Conservation (phyloP, 441 rosid genomes). For the Populus trichocarpa region DNA sequence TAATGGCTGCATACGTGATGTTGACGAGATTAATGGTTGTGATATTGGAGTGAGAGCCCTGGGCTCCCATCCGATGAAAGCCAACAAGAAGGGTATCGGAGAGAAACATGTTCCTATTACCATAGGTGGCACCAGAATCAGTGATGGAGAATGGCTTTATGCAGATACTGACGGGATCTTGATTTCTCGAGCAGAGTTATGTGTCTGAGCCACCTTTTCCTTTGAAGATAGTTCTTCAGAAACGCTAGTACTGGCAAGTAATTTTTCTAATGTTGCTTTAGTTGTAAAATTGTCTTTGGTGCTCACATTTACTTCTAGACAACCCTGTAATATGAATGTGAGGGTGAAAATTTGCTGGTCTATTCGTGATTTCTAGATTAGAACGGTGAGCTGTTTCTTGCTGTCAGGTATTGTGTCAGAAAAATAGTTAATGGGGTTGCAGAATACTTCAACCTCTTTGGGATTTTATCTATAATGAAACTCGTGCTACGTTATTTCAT, state of each 20-base stretch:
- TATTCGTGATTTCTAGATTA: constrained; percentile 5
- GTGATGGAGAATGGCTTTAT: constrained; percentile 86
- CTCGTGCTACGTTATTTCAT: background rate
- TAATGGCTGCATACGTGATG: constrained; percentile 88
- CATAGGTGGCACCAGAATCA: constrained; percentile 74
- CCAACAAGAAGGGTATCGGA: constrained; percentile 85
- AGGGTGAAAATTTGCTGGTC: background rate
- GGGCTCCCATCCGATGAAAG: constrained; percentile 90
- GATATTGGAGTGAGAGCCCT: constrained; percentile 93
- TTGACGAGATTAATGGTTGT: constrained; percentile 93
- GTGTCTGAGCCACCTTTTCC: constrained; percentile 33
- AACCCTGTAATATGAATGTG: background rate
- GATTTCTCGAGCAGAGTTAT: constrained; percentile 56
- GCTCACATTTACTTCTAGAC: background rate
- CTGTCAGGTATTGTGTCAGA: background rate
- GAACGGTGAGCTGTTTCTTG: background rate
- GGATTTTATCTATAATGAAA: background rate
- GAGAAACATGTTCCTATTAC: constrained; percentile 73
- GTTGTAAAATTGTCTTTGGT: background rate
- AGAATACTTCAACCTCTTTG: background rate
- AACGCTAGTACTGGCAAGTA: background rate
- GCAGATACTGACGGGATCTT: constrained; percentile 94
- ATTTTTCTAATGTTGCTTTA: background rate
- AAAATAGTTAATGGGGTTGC: background rate
- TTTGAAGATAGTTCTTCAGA: background rate